Base-by-base conservation (phyloP, 257 asterid genomes). In the Phtheirospermum japonicum region DNA sequence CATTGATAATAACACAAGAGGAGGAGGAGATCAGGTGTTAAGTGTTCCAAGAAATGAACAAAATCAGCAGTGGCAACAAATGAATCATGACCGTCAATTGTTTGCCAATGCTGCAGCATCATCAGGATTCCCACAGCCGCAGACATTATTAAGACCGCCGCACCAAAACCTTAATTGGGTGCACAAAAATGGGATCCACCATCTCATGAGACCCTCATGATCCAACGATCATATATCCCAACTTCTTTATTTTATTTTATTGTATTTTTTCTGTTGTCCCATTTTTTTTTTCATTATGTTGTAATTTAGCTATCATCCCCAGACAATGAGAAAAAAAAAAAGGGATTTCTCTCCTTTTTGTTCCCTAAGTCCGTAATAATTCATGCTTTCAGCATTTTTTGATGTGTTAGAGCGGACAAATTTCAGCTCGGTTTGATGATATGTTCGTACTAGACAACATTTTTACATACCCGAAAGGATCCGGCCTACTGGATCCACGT, bases 81-180 rank as follows among this genome's bases (percentile, higher is more conserved):
- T 76, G 58, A 67, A 56, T 55, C 63, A 36, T 77, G 72, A 23
- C 62, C 80, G 36, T 42, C 83, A 72, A 55, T 55, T 77, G 63
- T 80, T 77, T 77, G 92, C 86, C 42, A 76, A 69, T 80, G 94
- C 89, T 81, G 96, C 96, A 86, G 96, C 95, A 89, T 89, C 97
- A 89, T 89, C 97, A 89, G 93, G 97, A 89, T 89, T 89, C 95
- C 84, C 79, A 61, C 83, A 71, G 80, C 80, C 75, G 75, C 73
- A 62, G 32, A 36, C 65, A 23, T 7, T 9, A 36, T 59, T 43
- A 10, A 62, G 63, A 39, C 71, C 73, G 9, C 53, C 20, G 0
- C 53, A 46, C 6, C 87, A 85, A 62, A 75, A n/a, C n/a, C n/a
- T n/a, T n/a, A n/a, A 74, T 48, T 74, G 93, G 96, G 62, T 79